Evolutionary conservation across 2,329 filamentous ascomycete genomes (phyloP).

Genomic region (Helminthosporium solani): DNA sequence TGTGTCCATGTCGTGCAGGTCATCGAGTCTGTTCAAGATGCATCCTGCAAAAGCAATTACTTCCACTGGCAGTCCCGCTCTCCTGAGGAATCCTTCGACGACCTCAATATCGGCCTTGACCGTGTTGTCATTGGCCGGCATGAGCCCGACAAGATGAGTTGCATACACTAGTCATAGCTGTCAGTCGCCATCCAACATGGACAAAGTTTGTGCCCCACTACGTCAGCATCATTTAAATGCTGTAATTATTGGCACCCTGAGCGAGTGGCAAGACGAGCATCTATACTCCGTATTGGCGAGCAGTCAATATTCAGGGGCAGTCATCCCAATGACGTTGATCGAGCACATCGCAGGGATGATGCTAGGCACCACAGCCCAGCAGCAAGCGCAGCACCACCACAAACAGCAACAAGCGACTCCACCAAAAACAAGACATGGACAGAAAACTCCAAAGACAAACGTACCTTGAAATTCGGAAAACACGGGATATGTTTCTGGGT

Average conservation of each 20-base stretch:
- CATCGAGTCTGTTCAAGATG: conserved; percentile 29
- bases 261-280: no score
- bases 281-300: no score
- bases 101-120: conserved; percentile 25
- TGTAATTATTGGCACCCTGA: no score
- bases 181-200: conserved; percentile 15
- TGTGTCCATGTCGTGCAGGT: not conserved
- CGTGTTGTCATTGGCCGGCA: conserved; percentile 36
- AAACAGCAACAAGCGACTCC: not conserved
- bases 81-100: conserved; percentile 32
- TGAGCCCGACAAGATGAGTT: conserved; percentile 38
- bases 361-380: not conserved
- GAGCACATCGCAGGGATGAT: conserved; percentile 3
- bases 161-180: conserved; percentile 35
- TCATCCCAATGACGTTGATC: conserved; percentile 3
- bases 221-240: no score
- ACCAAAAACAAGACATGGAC: not conserved
- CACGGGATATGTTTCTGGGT: no score
- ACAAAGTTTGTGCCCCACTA: no score
- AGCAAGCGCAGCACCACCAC: no score
- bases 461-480: conserved; percentile 33
- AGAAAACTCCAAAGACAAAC: conserved; percentile 8
- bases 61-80: conserved; percentile 36
- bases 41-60: conserved; percentile 42
- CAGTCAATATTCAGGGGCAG: conserved; percentile 10